Conservation (phyloP, 257 asterid species). For the Buddleja alternifolia region DNA sequence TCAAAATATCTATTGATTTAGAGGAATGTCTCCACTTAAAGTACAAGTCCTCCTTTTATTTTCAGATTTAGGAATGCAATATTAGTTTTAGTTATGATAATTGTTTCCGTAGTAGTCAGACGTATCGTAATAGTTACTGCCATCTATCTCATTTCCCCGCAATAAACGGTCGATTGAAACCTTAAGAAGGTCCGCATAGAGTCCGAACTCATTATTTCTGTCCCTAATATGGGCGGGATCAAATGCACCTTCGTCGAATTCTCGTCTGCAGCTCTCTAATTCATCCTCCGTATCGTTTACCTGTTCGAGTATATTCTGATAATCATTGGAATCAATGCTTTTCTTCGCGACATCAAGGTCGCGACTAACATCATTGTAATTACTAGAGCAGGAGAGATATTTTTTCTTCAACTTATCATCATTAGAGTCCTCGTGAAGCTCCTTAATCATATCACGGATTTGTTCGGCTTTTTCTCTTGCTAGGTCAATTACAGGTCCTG, state of each 20-base stretch:
- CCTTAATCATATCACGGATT: conserved; percentile 20
- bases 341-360: conserved; percentile 21
- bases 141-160: too few species aligned
- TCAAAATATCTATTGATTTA: too few species aligned
- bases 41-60: too few species aligned
- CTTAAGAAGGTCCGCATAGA: conserved; percentile 25
- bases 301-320: background rate
- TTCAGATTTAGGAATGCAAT: too few species aligned
- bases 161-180: conserved; percentile 5
- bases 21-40: too few species aligned
- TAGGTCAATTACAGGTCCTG: too few species aligned
- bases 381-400: conserved; percentile 34
- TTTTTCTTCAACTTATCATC: too few species aligned
- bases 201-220: conserved; percentile 29
- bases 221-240: conserved; percentile 33
- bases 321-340: background rate
- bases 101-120: too few species aligned
- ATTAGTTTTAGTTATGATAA: too few species aligned
- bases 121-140: too few species aligned
- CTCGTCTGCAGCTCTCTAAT: conserved; percentile 25
- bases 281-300: conserved; percentile 28
- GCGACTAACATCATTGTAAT: conserved; percentile 31
- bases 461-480: conserved; percentile 18
- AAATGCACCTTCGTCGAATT: conserved; percentile 1
- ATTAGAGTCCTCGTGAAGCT: conserved; percentile 7